Base-by-base conservation (phyloP, 441 rosid genomes). In the Hura crepitans region DNA sequence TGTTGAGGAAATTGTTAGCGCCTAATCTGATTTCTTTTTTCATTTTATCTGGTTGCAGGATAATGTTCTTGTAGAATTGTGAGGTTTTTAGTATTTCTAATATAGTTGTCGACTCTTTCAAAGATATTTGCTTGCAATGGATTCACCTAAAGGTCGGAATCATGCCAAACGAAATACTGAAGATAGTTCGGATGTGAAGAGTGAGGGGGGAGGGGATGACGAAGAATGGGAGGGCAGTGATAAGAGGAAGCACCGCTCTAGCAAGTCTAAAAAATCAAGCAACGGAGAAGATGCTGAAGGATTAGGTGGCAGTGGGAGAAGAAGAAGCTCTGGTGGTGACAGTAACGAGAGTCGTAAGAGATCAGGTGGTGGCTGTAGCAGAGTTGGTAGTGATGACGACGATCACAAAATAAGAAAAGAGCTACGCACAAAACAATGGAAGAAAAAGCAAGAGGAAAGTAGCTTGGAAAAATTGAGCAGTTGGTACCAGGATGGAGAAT, bases 401-500 rank as follows among this genome's bases (percentile, higher is more conserved):
- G 93, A 88, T 75, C 82, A 82, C 49, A 89, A 86, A 55, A 65
- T 74, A 20, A 81, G 82, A 69, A 88, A 84, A 69, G 86, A 84
- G 31, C 67, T 70, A 7, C 87, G 86, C 31, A 72, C 81, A 9
- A 87, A 83, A 78, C 87, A 81, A 79, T 45, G 82, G 76, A 96
- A 88, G 92, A 92, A 79, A 80, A 92, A 87, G 65, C 91, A 80
- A 74, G 99, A 92, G 82, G 98, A 96, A 75, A 89, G 97, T 72
- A 86, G 96, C 77, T 80, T 95, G 85, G 97, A 95, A 59, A 87
- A 87, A 78, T 72, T 92, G 70, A 92, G 96, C 71, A 92, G 85
- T 78, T 89, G 91, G 88, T 93, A 92, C 71, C 89, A 96, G 82
- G 99, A 95, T 62, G 97, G 98, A 67, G 97, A 95, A 51, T 78